Evolutionary conservation across 2,329 filamentous ascomycete species (phyloP).

Genomic region (Colletotrichum melonis): DNA sequence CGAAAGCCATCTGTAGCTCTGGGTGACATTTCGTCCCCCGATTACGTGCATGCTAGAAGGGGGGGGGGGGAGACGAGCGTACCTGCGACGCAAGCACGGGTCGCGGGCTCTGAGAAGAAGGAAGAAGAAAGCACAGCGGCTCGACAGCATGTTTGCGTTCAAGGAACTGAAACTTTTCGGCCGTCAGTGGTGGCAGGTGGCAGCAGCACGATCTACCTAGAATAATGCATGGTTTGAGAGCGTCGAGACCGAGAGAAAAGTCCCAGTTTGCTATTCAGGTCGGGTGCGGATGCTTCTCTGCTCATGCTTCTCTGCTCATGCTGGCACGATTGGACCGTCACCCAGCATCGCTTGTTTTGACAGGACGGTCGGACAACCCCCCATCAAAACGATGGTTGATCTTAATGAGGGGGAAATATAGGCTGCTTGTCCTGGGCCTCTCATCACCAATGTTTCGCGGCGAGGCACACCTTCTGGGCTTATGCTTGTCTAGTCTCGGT

Average conservation of each 20-base stretch:
- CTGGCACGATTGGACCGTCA: not conserved
- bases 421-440: constrained; percentile 26
- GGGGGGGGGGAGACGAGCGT: not conserved
- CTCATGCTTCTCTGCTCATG: constrained; percentile 7
- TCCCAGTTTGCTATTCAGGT: not conserved
- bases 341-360: not conserved
- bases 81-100: constrained; percentile 17
- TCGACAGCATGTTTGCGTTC: not conserved
- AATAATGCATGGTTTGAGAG: not conserved
- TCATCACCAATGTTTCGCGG: constrained; percentile 31
- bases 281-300: constrained; percentile 12
- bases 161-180: constrained; percentile 27
- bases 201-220: not conserved
- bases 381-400: not conserved
- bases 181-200: constrained; percentile 22
- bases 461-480: constrained; percentile 26
- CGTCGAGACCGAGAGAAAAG: not conserved
- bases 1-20: not conserved
- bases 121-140: constrained; percentile 14
- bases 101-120: not conserved
- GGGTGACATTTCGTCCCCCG: not conserved
- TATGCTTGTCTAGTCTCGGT: constrained; percentile 32
- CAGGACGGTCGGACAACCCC: not conserved
- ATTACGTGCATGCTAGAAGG: not conserved
- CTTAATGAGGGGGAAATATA: constrained; percentile 30